Conservation (phyloP, 2,329 filamentous ascomycete species). For the Fusarium albidum region DNA sequence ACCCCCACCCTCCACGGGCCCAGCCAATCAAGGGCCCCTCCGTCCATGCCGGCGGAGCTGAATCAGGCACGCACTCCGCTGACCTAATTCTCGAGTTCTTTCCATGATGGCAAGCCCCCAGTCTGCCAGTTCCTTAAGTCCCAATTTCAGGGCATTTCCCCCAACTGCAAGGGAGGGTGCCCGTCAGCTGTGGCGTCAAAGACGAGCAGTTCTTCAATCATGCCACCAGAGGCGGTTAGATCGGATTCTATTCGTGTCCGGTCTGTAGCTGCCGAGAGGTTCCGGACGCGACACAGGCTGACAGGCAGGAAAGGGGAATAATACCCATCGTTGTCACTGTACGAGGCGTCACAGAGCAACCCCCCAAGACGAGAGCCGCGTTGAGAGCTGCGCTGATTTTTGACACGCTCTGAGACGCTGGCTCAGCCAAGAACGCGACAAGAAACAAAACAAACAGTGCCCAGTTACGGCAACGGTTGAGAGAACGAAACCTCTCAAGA, state of each 20-base stretch:
- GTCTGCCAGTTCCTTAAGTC: too few relatives aligned
- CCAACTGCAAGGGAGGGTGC: neutral
- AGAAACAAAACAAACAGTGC: slow-evolving; percentile 14
- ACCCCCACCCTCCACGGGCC: too few relatives aligned
- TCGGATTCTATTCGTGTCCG: slow-evolving; percentile 1
- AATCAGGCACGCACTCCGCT: slow-evolving; percentile 32
- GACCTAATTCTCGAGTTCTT: slow-evolving; percentile 18
- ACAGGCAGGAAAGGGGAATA: neutral
- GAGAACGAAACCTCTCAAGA: too few relatives aligned
- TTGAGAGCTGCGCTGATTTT: too few relatives aligned
- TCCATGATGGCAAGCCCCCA: neutral
- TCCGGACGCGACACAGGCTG: neutral
- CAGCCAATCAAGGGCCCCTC: slow-evolving; percentile 17
- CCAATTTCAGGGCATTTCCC: slow-evolving; percentile 4
- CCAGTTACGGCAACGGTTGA: neutral
- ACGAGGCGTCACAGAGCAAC: slow-evolving; percentile 6
- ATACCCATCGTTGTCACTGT: too few relatives aligned
- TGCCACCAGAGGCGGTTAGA: neutral
- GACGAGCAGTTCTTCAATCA: neutral
- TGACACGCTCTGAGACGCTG: too few relatives aligned
- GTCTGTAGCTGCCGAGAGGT: neutral
- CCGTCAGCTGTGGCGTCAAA: slow-evolving; percentile 4
- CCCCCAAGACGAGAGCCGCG: neutral
- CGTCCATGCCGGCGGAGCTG: neutral
- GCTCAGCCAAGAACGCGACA: neutral